phyloP scores from a whole-genome alignment of 495 filamentous ascomycete species.

The Copromyces sp. region DNA sequence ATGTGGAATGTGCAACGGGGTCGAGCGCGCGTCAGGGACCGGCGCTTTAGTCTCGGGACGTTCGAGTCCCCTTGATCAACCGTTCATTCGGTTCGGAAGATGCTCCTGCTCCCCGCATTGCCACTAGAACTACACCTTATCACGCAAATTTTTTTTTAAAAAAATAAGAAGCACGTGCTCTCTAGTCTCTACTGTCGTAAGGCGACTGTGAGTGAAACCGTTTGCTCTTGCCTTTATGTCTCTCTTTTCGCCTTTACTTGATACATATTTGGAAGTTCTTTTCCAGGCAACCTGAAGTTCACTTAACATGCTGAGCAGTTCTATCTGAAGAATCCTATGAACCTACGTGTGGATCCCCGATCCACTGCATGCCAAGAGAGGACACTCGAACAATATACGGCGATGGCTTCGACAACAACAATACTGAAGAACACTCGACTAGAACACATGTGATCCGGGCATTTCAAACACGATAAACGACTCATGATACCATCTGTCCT shows the following conservation, averaged over 20 bases:
- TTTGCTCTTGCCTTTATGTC: too few species aligned
- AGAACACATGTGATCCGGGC: too few species aligned
- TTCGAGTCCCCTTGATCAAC: too few species aligned
- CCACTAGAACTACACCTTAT: too few species aligned
- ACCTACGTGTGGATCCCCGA: background rate
- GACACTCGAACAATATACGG: background rate
- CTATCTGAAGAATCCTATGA: background rate
- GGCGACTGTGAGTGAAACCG: background rate
- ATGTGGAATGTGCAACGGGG: too few species aligned
- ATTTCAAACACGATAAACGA: too few species aligned
- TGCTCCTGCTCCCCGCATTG: background rate
- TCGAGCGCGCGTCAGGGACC: background rate
- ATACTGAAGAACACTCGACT: background rate
- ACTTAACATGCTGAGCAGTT: background rate
- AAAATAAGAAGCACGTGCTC: too few species aligned
- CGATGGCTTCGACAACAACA: background rate
- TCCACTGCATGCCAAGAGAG: background rate
- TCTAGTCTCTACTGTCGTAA: background rate
- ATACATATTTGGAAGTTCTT: too few species aligned
- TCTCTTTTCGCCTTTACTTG: too few species aligned
- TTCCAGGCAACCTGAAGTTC: too few species aligned
- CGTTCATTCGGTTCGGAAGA: background rate
- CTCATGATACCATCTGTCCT: too few species aligned
- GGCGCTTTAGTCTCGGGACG: background rate
- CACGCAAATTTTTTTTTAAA: too few species aligned